A percentile compares a stretch with the other conserved stretches of the same genome.
Evolutionary conservation across 106 monocot species (phyloP).

Genomic region (Alisma plantagoaquatica): DNA sequence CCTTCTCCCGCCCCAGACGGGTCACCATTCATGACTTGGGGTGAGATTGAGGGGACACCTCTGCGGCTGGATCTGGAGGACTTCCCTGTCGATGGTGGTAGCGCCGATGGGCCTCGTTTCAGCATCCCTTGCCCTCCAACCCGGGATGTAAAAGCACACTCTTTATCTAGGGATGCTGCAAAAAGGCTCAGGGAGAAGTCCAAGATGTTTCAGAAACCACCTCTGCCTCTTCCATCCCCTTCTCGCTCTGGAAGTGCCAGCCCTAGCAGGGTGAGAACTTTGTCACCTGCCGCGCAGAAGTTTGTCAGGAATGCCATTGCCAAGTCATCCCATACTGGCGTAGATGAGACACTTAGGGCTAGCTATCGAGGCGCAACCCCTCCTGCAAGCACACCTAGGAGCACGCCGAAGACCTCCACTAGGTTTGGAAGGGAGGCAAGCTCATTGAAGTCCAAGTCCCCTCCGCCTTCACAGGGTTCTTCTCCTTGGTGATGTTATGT

Average conservation of each 20-base stretch:
- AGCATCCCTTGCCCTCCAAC: slow-evolving; percentile 64
- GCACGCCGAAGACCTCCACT: slow-evolving; percentile 25
- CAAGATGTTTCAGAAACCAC: slow-evolving; percentile 71
- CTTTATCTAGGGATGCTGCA: slow-evolving; percentile 81
- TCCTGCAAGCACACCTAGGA: slow-evolving; percentile 37
- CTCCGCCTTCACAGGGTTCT: slow-evolving; percentile 48
- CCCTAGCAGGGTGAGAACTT: slow-evolving; percentile 53
- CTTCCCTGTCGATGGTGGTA: slow-evolving; percentile 29
- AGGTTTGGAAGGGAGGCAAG: slow-evolving; percentile 84
- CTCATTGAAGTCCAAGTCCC: slow-evolving; percentile 52
- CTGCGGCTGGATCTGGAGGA: slow-evolving; percentile 81
- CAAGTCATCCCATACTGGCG: slow-evolving; percentile 54
- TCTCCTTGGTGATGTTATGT: slow-evolving; percentile 57
- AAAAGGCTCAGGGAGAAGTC: slow-evolving; percentile 63
- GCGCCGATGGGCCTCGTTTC: slow-evolving; percentile 57
- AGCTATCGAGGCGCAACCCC: slow-evolving; percentile 82
- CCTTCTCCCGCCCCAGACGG: slow-evolving; percentile 87
- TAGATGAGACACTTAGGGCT: slow-evolving; percentile 91
- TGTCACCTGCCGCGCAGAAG: slow-evolving; percentile 93
- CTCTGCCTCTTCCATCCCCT: slow-evolving; percentile 79
- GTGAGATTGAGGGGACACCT: slow-evolving; percentile 94
- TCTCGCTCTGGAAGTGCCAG: slow-evolving; percentile 67
- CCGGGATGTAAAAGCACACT: slow-evolving; percentile 86
- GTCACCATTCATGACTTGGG: slow-evolving; percentile 98
- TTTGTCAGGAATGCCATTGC: slow-evolving; percentile 92